Evolutionary conservation across 2,329 filamentous ascomycete genomes (phyloP).

Genomic region (Botrytis squamosa): DNA sequence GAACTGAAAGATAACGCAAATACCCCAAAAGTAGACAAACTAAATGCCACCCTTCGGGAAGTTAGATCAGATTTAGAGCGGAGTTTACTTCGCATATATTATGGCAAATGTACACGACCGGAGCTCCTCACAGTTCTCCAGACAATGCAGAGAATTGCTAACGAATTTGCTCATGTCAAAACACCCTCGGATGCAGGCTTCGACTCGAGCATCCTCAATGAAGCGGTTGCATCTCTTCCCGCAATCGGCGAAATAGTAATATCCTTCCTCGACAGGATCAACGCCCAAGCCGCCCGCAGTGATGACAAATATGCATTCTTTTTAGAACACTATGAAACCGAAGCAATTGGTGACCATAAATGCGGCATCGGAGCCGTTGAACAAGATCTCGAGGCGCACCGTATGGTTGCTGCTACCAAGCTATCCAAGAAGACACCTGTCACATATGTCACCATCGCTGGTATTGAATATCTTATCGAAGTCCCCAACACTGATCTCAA

Average conservation of each 20-base stretch:
- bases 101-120: slow-evolving; percentile 88
- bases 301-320: slow-evolving; percentile 97
- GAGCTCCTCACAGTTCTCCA: slow-evolving; percentile 85
- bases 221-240: slow-evolving; percentile 73
- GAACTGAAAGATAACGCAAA: slow-evolving; percentile 73
- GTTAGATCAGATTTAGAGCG: slow-evolving; percentile 85
- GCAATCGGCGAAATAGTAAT: slow-evolving; percentile 71
- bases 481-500: slow-evolving; percentile 80
- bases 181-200: slow-evolving; percentile 69
- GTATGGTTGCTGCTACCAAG: slow-evolving; percentile 65
- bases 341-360: slow-evolving; percentile 85
- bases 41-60: slow-evolving; percentile 68
- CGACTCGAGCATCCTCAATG: slow-evolving; percentile 63
- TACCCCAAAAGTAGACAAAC: slow-evolving; percentile 66
- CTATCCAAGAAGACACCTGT: slow-evolving; percentile 69
- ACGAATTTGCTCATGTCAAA: slow-evolving; percentile 70
- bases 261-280: slow-evolving; percentile 79
- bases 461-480: slow-evolving; percentile 94
- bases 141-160: slow-evolving; percentile 76
- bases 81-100: slow-evolving; percentile 92
- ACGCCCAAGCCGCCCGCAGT: slow-evolving; percentile 73
- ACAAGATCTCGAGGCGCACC: slow-evolving; percentile 79
- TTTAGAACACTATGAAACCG: slow-evolving; percentile 80
- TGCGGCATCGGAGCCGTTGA: slow-evolving; percentile 89
- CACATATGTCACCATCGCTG: slow-evolving; percentile 78